Percentiles rank a stretch among this genome's conserved stretches.
phyloP scores from a whole-genome alignment of 495 filamentous ascomycete species.

The Sporormia fimetaria region DNA sequence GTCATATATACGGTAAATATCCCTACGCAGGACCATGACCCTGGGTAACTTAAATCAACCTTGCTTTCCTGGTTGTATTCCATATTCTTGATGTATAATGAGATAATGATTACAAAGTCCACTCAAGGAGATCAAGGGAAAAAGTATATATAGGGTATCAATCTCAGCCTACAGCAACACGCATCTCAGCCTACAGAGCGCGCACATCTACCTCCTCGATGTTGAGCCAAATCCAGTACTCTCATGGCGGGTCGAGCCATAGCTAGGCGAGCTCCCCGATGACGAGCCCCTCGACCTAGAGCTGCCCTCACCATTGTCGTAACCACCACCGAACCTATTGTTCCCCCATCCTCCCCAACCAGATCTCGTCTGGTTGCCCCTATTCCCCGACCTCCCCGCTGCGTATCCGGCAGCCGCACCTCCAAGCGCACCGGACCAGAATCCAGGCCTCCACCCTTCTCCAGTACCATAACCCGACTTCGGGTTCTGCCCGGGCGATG shows the following conservation, averaged over 20 bases:
- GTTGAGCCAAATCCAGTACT: slow-evolving; percentile 91
- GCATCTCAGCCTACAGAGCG: slow-evolving; percentile 1
- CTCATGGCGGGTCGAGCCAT: slow-evolving; percentile 49
- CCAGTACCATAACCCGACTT: slow-evolving; percentile 15
- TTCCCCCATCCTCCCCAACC: slow-evolving; percentile 10
- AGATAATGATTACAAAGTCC: too few relatives aligned
- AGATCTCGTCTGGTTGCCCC: slow-evolving; percentile 3
- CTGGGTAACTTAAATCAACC: too few relatives aligned
- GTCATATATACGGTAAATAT: too few relatives aligned
- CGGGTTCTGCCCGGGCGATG: slow-evolving; percentile 26
- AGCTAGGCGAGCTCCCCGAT: slow-evolving; percentile 31
- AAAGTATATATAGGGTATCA: slow-evolving; percentile 4
- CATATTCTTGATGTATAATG: neutral
- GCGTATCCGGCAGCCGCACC: slow-evolving; percentile 63
- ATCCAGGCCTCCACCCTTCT: slow-evolving; percentile 68
- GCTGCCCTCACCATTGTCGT: slow-evolving; percentile 32
- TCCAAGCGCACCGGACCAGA: slow-evolving; percentile 67
- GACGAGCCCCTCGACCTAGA: slow-evolving; percentile 36
- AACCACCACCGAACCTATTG: slow-evolving; percentile 15
- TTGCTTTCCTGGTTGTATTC: neutral
- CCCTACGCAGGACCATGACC: too few relatives aligned
- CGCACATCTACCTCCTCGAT: slow-evolving; percentile 46
- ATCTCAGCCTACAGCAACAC: neutral
- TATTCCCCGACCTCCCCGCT: slow-evolving; percentile 41
- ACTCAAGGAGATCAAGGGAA: neutral